Evolutionary conservation across 2,329 filamentous ascomycete genomes (phyloP).

Genomic region (Tolypocladium tropicale): DNA sequence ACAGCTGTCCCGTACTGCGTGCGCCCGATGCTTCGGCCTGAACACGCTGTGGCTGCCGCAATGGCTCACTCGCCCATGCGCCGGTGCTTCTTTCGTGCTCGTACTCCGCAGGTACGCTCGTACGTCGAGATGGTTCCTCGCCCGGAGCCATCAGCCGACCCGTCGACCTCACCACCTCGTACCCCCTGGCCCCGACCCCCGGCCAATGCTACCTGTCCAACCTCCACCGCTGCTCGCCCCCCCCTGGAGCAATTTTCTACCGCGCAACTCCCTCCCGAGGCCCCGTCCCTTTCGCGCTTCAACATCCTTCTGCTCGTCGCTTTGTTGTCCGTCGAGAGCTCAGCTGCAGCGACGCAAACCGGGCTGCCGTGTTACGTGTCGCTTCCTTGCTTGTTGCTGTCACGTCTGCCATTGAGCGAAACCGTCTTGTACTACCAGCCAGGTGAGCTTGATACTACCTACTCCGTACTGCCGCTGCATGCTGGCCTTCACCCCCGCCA

Average conservation of each 20-base stretch:
- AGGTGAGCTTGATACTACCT: conserved; percentile 1
- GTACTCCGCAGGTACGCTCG: too few species aligned
- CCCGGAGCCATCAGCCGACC: neutral
- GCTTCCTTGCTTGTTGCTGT: neutral
- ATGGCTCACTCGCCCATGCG: neutral
- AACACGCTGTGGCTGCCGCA: neutral
- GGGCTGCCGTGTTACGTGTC: neutral
- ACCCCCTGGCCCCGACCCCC: neutral
- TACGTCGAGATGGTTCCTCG: neutral
- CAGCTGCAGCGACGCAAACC: neutral
- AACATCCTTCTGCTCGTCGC: neutral
- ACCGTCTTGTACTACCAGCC: neutral
- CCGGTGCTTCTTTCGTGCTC: too few species aligned
- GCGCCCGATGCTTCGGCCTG: neutral
- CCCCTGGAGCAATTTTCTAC: conserved; percentile 5
- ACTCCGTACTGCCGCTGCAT: neutral
- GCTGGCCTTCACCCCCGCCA: neutral
- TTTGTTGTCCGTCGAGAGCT: neutral
- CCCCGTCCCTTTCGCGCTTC: neutral
- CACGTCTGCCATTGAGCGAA: neutral
- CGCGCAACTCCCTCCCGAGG: neutral
- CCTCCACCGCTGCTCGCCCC: conserved; percentile 1
- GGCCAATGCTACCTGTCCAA: conserved; percentile 1
- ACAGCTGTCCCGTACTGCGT: too few species aligned
- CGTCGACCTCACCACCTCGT: neutral